Evolutionary conservation across 2,329 filamentous ascomycete species (phyloP).

Genomic region (Apiospora saccharicola): DNA sequence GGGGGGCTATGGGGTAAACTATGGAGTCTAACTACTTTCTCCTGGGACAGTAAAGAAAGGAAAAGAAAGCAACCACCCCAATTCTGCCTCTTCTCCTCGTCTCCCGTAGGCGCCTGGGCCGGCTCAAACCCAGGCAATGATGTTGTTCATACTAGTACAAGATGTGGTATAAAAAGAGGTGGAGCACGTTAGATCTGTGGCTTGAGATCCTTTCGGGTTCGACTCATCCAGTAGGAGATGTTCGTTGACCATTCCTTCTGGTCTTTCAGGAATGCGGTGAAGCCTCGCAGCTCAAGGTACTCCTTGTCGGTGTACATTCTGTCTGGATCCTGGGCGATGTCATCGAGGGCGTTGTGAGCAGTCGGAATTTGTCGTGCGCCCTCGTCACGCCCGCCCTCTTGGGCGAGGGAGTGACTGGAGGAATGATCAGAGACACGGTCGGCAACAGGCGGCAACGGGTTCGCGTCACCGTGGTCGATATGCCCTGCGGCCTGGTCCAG

Average conservation of each 20-base stretch:
- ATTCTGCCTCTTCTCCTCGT: background rate
- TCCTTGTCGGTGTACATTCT: background rate
- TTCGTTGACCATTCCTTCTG: background rate
- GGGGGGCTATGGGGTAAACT: background rate
- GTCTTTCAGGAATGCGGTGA: slow-evolving; percentile 4
- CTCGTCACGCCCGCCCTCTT: background rate
- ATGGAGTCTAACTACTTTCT: background rate
- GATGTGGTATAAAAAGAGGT: background rate
- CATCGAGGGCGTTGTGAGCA: background rate
- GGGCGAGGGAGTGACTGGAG: too few relatives aligned
- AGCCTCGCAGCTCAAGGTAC: background rate
- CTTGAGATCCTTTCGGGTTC: slow-evolving; percentile 3
- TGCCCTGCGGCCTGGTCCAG: background rate
- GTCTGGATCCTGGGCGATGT: background rate
- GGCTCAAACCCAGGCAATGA: background rate
- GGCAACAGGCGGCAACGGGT: background rate
- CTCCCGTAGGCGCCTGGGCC: background rate
- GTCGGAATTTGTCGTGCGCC: background rate
- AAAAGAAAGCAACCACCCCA: background rate
- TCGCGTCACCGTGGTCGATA: background rate
- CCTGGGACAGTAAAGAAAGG: background rate
- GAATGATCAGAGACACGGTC: too few relatives aligned
- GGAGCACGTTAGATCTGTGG: background rate
- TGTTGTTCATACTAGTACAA: background rate
- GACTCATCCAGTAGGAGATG: background rate